Evolutionary conservation across 1,284 basidiomycete genomes (phyloP), one percentile per base, ranked within the genome.

Genomic region (Apiotrichum laibachii): DNA sequence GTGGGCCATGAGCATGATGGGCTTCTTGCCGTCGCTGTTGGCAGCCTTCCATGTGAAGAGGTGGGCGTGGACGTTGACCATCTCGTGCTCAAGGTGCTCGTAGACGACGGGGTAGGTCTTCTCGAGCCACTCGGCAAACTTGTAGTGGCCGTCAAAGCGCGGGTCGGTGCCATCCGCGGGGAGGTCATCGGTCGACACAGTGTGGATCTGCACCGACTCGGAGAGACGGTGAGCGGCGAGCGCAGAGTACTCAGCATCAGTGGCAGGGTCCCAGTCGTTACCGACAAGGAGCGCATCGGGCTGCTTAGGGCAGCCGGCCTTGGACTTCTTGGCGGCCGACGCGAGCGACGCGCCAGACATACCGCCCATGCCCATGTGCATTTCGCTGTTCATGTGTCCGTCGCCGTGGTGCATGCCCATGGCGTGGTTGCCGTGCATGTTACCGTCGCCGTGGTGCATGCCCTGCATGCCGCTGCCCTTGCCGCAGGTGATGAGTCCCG

Each of bases 1-100:
- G 64, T 82, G 81, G 6, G 78, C 80, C 77, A 80, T 81, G 15
- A 81, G 68, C 19, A 80, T 62, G 52, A 82, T 68, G 0, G 80
- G 80, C 62, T 80, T 73, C 15, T 37, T 37, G 37, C 78, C 52
- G 11, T 61, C 47, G 52, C 79, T 69, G 19, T 53, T 22, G 13
- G 62, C 66, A 1, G 79, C 80, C 58, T 77, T 55, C 51, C 51
- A 53, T 11, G 79, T 80, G 59, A 78, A 78, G 10, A 81, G 63
- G 19, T 80, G 71, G 1, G 67, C 80, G 50, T 79, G 77, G 31
- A 70, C 76, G 57, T 80, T 79, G 50, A 81, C 67, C 22, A 65
- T 67, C 42, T 79, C 77, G 56, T 80, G 74, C 16, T 70, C 53
- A n/a, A 81, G 63, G 1, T 56, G 62, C 0, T 61, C 56, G 50